These are phyloP conservation scores for Paramecium pentaurelia DNA, from an alignment of 73 alveolate species.

Conservation along the genomic window DNA sequence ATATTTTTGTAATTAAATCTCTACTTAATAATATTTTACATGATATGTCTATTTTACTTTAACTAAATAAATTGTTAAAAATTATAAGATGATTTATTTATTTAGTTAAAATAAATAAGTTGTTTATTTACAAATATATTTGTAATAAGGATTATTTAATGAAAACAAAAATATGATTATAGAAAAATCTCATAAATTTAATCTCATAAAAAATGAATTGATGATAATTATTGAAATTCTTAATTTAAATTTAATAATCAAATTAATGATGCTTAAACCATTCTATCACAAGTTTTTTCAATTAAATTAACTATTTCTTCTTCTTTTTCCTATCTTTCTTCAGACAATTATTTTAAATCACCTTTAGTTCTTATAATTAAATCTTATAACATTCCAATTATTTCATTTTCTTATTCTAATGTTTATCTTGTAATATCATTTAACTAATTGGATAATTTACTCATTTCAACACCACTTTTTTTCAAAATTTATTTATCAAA, in stretches of 20 bases:
- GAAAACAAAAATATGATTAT: too few relatives aligned
- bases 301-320: neutral
- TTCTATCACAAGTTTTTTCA: conserved; percentile 21
- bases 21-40: too few relatives aligned
- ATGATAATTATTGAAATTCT: neutral
- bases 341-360: neutral
- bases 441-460: neutral
- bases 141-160: neutral
- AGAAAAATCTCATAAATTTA: neutral
- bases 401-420: neutral
- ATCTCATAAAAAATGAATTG: too few relatives aligned
- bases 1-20: too few relatives aligned
- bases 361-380: conserved; percentile 17
- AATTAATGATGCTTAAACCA: neutral
- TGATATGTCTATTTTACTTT: too few relatives aligned
- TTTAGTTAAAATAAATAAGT: too few relatives aligned
- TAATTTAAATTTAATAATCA: neutral
- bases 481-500: neutral
- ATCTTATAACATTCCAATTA: neutral
- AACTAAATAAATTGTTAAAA: too few relatives aligned
- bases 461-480: neutral
- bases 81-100: too few relatives aligned
- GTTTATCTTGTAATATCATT: neutral
- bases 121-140: too few relatives aligned
- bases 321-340: neutral